A percentile compares a stretch with the other conserved stretches of the same genome.
Evolutionary conservation across 495 filamentous ascomycete species (phyloP).

Genomic region (Tuber microsphaerosporum): DNA sequence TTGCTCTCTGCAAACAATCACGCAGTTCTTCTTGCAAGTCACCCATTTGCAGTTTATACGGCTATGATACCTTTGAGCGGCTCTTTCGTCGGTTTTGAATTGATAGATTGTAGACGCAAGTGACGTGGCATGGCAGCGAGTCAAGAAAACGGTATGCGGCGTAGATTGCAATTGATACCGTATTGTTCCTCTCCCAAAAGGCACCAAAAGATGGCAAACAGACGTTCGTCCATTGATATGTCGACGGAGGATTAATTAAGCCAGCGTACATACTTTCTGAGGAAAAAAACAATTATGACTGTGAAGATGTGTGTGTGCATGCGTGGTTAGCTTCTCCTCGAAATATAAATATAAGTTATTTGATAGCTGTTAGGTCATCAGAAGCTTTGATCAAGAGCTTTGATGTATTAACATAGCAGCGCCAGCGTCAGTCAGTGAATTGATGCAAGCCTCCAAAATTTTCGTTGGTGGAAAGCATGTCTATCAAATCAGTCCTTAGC

Average conservation of each 20-base stretch:
- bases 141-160: slow-evolving; percentile 2
- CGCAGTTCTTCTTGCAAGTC: background rate
- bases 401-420: slow-evolving; percentile 3
- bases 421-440: background rate
- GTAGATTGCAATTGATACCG: slow-evolving; percentile 5
- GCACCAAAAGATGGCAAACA: background rate
- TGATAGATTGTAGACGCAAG: slow-evolving; percentile 5
- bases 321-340: slow-evolving; percentile 5
- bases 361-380: slow-evolving; percentile 6
- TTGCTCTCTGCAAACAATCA: background rate
- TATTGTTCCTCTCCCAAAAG: slow-evolving; percentile 3
- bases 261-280: background rate
- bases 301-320: background rate
- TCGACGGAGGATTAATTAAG: slow-evolving; percentile 2
- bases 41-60: slow-evolving; percentile 4
- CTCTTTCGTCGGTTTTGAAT: slow-evolving; percentile 6
- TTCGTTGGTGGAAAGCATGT: slow-evolving; percentile 2
- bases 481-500: background rate
- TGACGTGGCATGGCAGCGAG: slow-evolving; percentile 6
- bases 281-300: slow-evolving; percentile 4
- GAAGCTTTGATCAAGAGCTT: slow-evolving; percentile 3
- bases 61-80: slow-evolving; percentile 1
- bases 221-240: slow-evolving; percentile 5
- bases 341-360: slow-evolving; percentile 6
- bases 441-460: slow-evolving; percentile 4